Evolutionary conservation across 495 filamentous ascomycete genomes (phyloP).

Genomic region (Xylaria acuta): DNA sequence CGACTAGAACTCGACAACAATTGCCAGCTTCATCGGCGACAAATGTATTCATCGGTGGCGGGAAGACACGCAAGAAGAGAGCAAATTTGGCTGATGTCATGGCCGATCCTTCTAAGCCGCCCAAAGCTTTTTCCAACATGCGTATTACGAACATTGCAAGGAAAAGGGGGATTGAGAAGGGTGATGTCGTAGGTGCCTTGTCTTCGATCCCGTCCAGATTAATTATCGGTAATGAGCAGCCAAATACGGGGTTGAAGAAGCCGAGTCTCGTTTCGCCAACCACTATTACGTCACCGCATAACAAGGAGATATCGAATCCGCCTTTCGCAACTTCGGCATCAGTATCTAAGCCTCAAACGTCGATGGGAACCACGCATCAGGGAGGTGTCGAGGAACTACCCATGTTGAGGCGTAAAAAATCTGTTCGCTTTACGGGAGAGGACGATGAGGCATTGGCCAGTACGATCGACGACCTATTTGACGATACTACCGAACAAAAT

Average conservation of each 20-base stretch:
- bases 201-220: slow-evolving; percentile 37
- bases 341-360: slow-evolving; percentile 14
- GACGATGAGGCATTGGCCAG: slow-evolving; percentile 32
- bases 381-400: background rate
- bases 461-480: slow-evolving; percentile 12
- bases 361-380: background rate
- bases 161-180: slow-evolving; percentile 36
- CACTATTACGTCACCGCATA: background rate
- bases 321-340: background rate
- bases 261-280: background rate
- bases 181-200: slow-evolving; percentile 30
- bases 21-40: background rate
- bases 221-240: slow-evolving; percentile 29
- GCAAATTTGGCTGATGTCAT: slow-evolving; percentile 37
- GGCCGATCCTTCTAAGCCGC: slow-evolving; percentile 42
- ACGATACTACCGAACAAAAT: background rate
- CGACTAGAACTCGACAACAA: slow-evolving; percentile 32
- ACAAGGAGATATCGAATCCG: background rate
- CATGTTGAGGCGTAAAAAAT: slow-evolving; percentile 42
- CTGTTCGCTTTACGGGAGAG: slow-evolving; percentile 47
- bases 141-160: slow-evolving; percentile 37
- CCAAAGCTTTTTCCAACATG: slow-evolving; percentile 40
- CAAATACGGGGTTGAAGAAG: background rate
- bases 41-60: slow-evolving; percentile 38
- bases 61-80: slow-evolving; percentile 34